Base-by-base conservation (phyloP, 1,139 yeast species). In the Geotrichum carabidarum region DNA sequence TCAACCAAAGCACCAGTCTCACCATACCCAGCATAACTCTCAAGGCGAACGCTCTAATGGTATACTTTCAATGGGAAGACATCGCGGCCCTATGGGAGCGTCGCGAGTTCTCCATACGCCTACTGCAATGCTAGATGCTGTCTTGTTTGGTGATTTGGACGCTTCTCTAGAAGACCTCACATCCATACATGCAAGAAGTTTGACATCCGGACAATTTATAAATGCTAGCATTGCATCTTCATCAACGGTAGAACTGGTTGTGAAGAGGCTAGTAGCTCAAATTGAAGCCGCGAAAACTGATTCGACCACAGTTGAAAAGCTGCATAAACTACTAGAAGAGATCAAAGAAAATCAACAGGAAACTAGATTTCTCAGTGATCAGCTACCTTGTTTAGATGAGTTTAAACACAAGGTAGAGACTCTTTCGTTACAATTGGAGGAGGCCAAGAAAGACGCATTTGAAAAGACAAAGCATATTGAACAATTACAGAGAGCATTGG, bases 61-160 rank as follows among this genome's bases (percentile, higher is more conserved):
- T 2, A 22, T 22, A 3, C 27, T 22, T 22, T 22, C 38, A 35
- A 35, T 35, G 38, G 38, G 22, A 15, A 15, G 27, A 5, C 27
- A 22, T 22, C 3, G 27, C 3, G 27, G 27, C 27, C 27, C 27
- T 22, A n/a, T 30, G 17, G 12, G 36, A 12, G 14, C 34, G 2
- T 43, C 46, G 11, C 15, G 46, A 14, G 11, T 36, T 2, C 5
- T 5, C 3, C 27, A 22, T 22, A 3, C 27, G 5, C 4, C 35
- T 30, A 30, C 36, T 14, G 49, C 35, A 8, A 11, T 84, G 1
- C 79, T 86, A 62, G 95, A 86, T 65, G 83, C 82, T 15, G 85
- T 94, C 1, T 77, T 89, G 63, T 89, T 87, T 70, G 91, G 95
- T 44, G 95, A 86, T 64, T 79, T 84, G 30, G 78, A 79, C 61